Percentiles rank a stretch among this genome's conserved stretches.
Evolutionary conservation across 23 red algal genomes (phyloP).

Genomic region (Gracilaria gracilis): DNA sequence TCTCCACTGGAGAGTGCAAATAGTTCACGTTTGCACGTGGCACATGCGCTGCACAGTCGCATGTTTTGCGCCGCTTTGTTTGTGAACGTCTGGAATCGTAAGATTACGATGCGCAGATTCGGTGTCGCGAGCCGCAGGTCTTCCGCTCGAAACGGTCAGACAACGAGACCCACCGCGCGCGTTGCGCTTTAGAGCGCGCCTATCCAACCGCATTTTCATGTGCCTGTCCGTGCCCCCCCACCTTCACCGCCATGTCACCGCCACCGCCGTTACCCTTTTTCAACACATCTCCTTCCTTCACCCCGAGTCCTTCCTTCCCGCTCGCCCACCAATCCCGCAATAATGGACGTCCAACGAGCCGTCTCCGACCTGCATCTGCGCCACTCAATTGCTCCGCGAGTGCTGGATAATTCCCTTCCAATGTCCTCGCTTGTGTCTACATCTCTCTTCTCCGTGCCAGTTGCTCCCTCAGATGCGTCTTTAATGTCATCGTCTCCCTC

Average conservation of each 20-base stretch:
- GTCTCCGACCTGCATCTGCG: constrained; percentile 44
- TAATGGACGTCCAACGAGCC: neutral
- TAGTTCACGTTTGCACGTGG: neutral
- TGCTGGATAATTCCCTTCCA: constrained; percentile 61
- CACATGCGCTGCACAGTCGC: neutral
- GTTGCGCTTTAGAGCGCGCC: neutral
- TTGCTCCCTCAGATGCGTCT: constrained; percentile 20
- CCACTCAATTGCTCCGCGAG: constrained; percentile 73
- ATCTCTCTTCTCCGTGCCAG: constrained; percentile 71
- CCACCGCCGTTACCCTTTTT: neutral
- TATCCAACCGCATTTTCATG: neutral
- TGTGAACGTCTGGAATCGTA: neutral
- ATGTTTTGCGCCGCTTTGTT: neutral
- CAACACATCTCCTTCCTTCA: neutral
- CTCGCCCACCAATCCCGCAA: neutral
- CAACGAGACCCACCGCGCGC: neutral
- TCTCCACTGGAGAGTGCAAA: neutral
- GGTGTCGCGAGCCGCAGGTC: neutral
- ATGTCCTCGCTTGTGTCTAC: constrained; percentile 59
- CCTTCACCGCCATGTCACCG: neutral
- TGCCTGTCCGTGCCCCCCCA: neutral
- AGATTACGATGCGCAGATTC: neutral
- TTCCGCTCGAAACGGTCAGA: constrained; percentile 22
- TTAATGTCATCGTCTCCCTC: neutral
- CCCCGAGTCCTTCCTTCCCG: neutral